Evolutionary conservation across 2,329 filamentous ascomycete species (phyloP).

Genomic region (Aaosphaeria pasadenensis): DNA sequence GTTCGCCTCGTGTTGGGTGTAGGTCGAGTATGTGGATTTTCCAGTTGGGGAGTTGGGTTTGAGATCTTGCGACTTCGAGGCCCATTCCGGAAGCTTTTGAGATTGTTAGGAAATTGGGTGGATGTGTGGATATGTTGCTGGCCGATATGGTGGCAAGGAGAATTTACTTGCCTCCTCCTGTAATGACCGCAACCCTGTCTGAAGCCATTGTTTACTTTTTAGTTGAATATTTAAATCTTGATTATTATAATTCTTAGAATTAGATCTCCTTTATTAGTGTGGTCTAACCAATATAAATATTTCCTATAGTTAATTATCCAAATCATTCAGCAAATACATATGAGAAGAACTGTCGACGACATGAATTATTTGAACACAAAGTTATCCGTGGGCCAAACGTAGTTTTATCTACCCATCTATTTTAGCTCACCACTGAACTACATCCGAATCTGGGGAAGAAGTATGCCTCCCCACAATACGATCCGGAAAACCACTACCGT

Average conservation of each 20-base stretch:
- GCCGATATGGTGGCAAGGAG: neutral
- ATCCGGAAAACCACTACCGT: slow-evolving; percentile 7
- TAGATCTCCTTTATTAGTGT: too few relatives aligned
- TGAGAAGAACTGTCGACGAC: too few relatives aligned
- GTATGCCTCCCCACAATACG: neutral
- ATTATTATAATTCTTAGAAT: too few relatives aligned
- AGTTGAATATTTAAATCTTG: neutral
- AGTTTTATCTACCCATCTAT: too few relatives aligned
- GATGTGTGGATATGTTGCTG: neutral
- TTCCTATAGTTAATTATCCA: too few relatives aligned
- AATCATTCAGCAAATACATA: too few relatives aligned
- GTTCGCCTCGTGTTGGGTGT: slow-evolving; percentile 22
- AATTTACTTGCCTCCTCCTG: slow-evolving; percentile 8
- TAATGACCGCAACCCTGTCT: slow-evolving; percentile 10
- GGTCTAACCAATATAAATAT: too few relatives aligned
- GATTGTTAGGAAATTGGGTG: neutral
- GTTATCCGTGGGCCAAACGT: too few relatives aligned
- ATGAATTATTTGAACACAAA: too few relatives aligned
- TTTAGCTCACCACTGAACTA: too few relatives aligned
- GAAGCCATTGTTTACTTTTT: slow-evolving; percentile 3
- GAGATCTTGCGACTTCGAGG: slow-evolving; percentile 35
- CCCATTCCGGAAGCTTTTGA: slow-evolving; percentile 41
- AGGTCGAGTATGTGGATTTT: slow-evolving; percentile 40
- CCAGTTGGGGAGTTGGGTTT: slow-evolving; percentile 33
- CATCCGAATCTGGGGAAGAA: slow-evolving; percentile 1